phyloP scores from a whole-genome alignment of 2,329 filamentous ascomycete genomes.

The Verticillium klebahnii region DNA sequence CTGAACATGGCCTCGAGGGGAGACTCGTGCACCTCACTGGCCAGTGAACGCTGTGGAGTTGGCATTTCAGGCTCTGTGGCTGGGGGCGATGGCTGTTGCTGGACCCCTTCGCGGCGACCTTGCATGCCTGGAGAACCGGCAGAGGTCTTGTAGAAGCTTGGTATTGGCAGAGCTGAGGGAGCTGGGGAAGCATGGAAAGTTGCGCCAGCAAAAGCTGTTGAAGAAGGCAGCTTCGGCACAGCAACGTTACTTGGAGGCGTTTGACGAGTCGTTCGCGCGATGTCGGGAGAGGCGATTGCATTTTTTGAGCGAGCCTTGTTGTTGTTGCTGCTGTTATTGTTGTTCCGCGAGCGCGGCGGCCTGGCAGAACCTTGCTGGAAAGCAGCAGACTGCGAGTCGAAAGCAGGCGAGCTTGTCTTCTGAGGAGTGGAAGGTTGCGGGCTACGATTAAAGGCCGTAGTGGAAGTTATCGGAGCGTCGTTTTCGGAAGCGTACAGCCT shows the following conservation, averaged over 20 bases:
- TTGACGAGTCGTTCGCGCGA: constrained; percentile 31
- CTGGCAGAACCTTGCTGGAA: neutral
- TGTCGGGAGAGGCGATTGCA: constrained; percentile 33
- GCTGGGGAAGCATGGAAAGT: constrained; percentile 95
- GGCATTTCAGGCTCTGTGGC: constrained; percentile 47
- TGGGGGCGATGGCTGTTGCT: constrained; percentile 45
- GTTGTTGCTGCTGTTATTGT: neutral
- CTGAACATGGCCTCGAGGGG: constrained; percentile 89
- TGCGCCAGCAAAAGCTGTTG: constrained; percentile 77
- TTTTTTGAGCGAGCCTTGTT: constrained; percentile 16
- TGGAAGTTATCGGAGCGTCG: constrained; percentile 31
- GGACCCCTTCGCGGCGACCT: constrained; percentile 24
- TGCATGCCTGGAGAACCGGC: constrained; percentile 52
- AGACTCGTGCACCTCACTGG: constrained; percentile 50
- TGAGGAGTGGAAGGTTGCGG: constrained; percentile 41
- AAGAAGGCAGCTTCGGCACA: constrained; percentile 37
- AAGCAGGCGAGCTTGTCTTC: constrained; percentile 23
- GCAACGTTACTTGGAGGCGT: constrained; percentile 30
- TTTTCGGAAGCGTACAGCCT: constrained; percentile 59
- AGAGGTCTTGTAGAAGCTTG: constrained; percentile 76
- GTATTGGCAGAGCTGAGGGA: constrained; percentile 82
- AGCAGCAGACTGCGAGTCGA: neutral
- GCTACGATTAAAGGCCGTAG: constrained; percentile 25
- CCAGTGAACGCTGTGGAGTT: constrained; percentile 32
- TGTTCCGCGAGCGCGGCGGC: neutral